These are phyloP conservation scores for Phytophthora aleatoria DNA, from an alignment of 352 stramenopile species.

Conservation along the genomic window DNA sequence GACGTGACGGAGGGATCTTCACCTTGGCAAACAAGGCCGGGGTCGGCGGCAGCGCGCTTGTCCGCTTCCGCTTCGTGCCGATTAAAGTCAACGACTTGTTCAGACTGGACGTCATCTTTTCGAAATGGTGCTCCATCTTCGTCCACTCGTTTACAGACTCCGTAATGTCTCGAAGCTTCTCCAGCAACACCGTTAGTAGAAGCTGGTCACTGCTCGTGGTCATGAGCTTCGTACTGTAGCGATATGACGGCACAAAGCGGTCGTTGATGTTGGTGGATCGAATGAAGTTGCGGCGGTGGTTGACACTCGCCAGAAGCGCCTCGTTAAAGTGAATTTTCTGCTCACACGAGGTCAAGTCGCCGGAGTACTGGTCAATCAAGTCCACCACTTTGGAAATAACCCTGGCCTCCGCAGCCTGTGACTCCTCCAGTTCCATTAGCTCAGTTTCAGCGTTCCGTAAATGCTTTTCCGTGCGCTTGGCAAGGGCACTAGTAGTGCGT, in stretches of 20 bases:
- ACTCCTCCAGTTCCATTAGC: slow-evolving; percentile 67
- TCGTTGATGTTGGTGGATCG: slow-evolving; percentile 65
- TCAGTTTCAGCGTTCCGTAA: slow-evolving; percentile 56
- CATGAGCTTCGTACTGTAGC: slow-evolving; percentile 70
- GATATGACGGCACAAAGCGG: slow-evolving; percentile 73
- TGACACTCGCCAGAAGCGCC: slow-evolving; percentile 67
- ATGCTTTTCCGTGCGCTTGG: slow-evolving; percentile 61
- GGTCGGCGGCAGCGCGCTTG: slow-evolving; percentile 33
- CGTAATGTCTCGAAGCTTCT: slow-evolving; percentile 68
- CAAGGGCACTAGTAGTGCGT: slow-evolving; percentile 53
- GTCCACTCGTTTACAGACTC: slow-evolving; percentile 73
- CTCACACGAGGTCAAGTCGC: slow-evolving; percentile 56
- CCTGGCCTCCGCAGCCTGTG: slow-evolving; percentile 41
- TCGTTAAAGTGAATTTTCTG: slow-evolving; percentile 61
- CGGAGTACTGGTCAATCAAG: slow-evolving; percentile 60
- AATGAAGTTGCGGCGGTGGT: slow-evolving; percentile 68
- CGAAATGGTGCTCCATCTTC: slow-evolving; percentile 75
- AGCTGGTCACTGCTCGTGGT: slow-evolving; percentile 72
- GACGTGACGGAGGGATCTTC: slow-evolving; percentile 66
- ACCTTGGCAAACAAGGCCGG: slow-evolving; percentile 54
- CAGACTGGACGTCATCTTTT: slow-evolving; percentile 62
- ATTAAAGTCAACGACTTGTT: slow-evolving; percentile 55
- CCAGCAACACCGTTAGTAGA: slow-evolving; percentile 69
- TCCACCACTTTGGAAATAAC: slow-evolving; percentile 57
- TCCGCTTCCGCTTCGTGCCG: slow-evolving; percentile 47